A percentile compares a stretch with the other conserved stretches of the same genome.
phyloP scores from a whole-genome alignment of 208 protist genomes.

The Trypanosomatidae sp. region DNA sequence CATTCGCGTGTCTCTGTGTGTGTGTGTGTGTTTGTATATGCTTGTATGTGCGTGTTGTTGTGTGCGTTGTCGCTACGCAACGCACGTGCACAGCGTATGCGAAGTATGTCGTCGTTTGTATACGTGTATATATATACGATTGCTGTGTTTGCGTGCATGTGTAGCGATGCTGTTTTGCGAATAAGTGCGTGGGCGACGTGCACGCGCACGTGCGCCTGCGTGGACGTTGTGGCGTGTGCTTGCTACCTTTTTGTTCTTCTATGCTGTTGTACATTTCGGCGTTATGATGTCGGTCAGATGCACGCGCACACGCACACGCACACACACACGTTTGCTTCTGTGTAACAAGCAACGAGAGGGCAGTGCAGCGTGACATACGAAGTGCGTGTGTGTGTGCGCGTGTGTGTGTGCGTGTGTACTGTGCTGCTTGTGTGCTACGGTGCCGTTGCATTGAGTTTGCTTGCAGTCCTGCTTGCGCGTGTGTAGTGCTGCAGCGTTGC shows the following conservation, averaged over 20 bases:
- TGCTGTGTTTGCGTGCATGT: too few relatives aligned
- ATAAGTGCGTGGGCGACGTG: too few relatives aligned
- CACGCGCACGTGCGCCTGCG: too few relatives aligned
- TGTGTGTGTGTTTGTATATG: too few relatives aligned
- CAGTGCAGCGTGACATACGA: not conserved
- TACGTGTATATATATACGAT: too few relatives aligned
- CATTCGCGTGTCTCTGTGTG: too few relatives aligned
- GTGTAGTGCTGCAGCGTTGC: not conserved
- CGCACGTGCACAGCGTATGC: too few relatives aligned
- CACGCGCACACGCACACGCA: constrained; percentile 2
- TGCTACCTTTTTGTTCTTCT: constrained; percentile 3
- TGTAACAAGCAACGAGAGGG: too few relatives aligned
- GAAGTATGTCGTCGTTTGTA: too few relatives aligned
- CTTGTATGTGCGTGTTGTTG: too few relatives aligned
- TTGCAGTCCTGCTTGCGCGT: not conserved
- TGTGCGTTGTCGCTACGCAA: too few relatives aligned
- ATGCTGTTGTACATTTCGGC: not conserved
- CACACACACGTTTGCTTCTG: not conserved
- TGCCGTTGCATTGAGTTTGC: constrained; percentile 1
- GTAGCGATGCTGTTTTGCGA: too few relatives aligned
- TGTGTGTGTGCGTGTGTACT: not conserved
- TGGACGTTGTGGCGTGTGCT: not conserved
- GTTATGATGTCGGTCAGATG: not conserved
- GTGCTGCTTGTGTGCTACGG: not conserved
- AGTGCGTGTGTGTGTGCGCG: constrained; percentile 2